These are phyloP conservation scores for Thelephora ganbajun DNA, from an alignment of 768 basidiomycete genomes.

Conservation along the genomic window DNA sequence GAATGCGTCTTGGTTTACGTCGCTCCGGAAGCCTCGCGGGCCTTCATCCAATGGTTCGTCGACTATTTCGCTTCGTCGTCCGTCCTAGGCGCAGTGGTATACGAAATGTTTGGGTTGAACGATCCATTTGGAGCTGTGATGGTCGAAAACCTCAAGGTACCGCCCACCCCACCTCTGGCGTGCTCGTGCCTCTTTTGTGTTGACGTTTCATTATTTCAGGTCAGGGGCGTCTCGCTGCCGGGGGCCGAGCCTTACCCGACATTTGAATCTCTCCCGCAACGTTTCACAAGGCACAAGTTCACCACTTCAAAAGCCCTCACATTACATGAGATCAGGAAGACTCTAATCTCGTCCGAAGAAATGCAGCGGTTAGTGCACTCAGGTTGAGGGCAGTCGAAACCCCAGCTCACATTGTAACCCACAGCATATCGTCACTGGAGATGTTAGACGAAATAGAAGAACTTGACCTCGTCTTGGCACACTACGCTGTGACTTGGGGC, in stretches of 20 bases:
- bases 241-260: slow-evolving; percentile 54
- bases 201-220: slow-evolving; percentile 24
- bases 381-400: background rate
- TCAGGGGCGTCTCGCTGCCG: slow-evolving; percentile 59
- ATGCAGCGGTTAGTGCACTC: slow-evolving; percentile 35
- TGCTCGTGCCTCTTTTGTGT: too few species aligned
- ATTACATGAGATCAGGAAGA: slow-evolving; percentile 52
- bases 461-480: slow-evolving; percentile 74
- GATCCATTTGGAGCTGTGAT: slow-evolving; percentile 91
- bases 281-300: slow-evolving; percentile 52
- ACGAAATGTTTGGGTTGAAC: slow-evolving; percentile 86
- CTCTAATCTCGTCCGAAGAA: slow-evolving; percentile 34
- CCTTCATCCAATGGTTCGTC: slow-evolving; percentile 63
- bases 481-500: slow-evolving; percentile 85
- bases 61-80: slow-evolving; percentile 26
- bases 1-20: slow-evolving; percentile 95
- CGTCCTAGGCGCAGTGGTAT: slow-evolving; percentile 49
- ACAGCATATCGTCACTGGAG: slow-evolving; percentile 68
- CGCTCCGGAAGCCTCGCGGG: slow-evolving; percentile 38
- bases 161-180: slow-evolving; percentile 2
- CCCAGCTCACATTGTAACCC: background rate
- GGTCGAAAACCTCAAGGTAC: slow-evolving; percentile 73
- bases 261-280: slow-evolving; percentile 35
- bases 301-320: slow-evolving; percentile 40
- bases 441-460: slow-evolving; percentile 92